Base-by-base conservation (phyloP, 1,284 basidiomycete genomes). In the Phaffia rhodozyma region DNA sequence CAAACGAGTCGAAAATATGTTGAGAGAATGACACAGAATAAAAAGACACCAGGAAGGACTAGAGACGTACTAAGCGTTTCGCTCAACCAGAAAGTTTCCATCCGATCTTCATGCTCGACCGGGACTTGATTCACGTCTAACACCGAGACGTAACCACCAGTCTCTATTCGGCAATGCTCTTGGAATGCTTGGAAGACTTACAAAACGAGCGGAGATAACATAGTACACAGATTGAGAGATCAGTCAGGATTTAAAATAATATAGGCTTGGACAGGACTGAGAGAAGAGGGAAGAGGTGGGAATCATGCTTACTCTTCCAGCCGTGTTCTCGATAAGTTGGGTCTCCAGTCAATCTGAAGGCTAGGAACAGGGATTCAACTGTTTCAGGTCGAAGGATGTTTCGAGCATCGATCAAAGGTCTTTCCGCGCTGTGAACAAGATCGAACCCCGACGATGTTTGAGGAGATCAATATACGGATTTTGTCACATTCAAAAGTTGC, bases 321-420 rank as follows among this genome's bases (percentile, higher is more conserved):
- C 90, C 92, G 73, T 84, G 82, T 38, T 87, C 80, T 27, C 93
- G 84, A 72, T 96, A 97, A 55, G 81, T 79, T 34, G 80, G 73
- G 70, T 96, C 85, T 21, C 91, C 91, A 0, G 92, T 94, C 7
- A 91, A 77, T 20, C 92, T 83, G 76, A 80, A 82, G 0, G 89
- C 93, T 62, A 93, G 78, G 78, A 96, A 93, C 34, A 97, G 82
- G 0, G 89, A 92, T 75, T 97, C 93, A 49, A 93, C 84, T 1
- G 93, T 97, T 76, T 97, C 93, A 1, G 93, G 93, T 3, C 89
- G 80, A 20, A 94, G 82, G 68, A 96, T 94, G 73, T 97, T 96
- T 62, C 90, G 83, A 16, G 90, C 89, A 70, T 96, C 91, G 63
- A 79, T 90, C 79, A 66, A 83, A 76, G 62, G 84, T 75, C 49